Percentiles rank a stretch among this genome's conserved stretches.
These are phyloP conservation scores for Thuja plicata DNA, from an alignment of 83 land plant species.

Conservation along the genomic window DNA sequence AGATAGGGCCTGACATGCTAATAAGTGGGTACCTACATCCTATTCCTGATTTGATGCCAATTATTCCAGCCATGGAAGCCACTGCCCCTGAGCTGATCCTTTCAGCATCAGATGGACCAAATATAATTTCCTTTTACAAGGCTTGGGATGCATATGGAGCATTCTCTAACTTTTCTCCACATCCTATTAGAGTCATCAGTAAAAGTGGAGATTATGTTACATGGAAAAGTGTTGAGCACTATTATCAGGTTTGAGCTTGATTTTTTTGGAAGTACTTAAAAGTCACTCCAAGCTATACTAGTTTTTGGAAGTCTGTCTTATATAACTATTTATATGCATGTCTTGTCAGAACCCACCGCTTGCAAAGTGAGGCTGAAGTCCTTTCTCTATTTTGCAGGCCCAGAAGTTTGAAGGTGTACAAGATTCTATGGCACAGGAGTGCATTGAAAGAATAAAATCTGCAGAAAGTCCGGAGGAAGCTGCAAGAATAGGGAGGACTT, in stretches of 20 bases:
- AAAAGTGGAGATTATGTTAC: constrained; percentile 43
- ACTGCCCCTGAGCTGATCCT: constrained; percentile 23
- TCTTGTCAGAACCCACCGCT: background rate
- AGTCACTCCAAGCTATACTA: background rate
- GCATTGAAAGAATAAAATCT: constrained; percentile 49
- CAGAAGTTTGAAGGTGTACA: constrained; percentile 81
- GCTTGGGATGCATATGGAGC: constrained; percentile 97
- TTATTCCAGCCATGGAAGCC: constrained; percentile 62
- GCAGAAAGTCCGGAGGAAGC: constrained; percentile 97
- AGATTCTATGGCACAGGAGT: constrained; percentile 52
- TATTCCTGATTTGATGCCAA: constrained; percentile 71
- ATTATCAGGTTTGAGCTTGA: constrained; percentile 77
- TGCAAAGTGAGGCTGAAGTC: background rate
- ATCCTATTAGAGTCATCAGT: constrained; percentile 71
- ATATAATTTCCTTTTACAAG: constrained; percentile 85
- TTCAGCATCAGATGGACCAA: constrained; percentile 45
- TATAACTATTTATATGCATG: background rate
- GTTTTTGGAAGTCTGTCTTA: background rate
- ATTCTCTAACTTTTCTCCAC: constrained; percentile 91
- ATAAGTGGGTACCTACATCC: constrained; percentile 95
- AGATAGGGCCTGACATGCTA: constrained; percentile 97
- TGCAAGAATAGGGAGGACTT: constrained; percentile 74
- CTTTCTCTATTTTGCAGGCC: constrained; percentile 56
- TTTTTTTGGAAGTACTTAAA: background rate
- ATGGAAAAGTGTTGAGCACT: constrained; percentile 95